Evolutionary conservation across 1,284 basidiomycete genomes (phyloP).

Genomic region (Tremellales sp.): DNA sequence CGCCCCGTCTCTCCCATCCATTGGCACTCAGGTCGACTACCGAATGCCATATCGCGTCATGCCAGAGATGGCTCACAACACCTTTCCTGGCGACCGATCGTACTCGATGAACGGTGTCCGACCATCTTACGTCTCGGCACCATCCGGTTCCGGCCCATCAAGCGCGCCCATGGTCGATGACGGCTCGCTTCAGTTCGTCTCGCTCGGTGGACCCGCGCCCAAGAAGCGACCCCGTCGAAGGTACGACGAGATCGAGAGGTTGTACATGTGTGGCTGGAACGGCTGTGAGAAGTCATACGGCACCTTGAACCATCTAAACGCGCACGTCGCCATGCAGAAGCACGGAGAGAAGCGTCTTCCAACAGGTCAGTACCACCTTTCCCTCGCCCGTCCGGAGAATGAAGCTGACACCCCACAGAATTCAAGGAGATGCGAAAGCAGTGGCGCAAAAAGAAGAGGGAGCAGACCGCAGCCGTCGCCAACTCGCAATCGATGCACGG

Average conservation of each 20-base stretch:
- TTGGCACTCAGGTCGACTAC: neutral
- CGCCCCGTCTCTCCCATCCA: neutral
- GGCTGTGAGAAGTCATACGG: constrained; percentile 56
- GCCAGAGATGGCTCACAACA: constrained; percentile 3
- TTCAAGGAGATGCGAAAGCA: constrained; percentile 96
- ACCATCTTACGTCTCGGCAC: neutral
- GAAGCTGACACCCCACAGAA: constrained; percentile 56
- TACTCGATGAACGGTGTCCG: constrained; percentile 17
- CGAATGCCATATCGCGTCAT: neutral
- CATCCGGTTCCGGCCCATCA: constrained; percentile 3
- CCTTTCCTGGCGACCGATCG: constrained; percentile 19
- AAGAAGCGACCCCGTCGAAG: constrained; percentile 49
- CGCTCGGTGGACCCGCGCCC: constrained; percentile 31
- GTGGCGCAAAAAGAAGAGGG: constrained; percentile 90
- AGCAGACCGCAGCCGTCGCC: constrained; percentile 49
- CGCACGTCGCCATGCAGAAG: constrained; percentile 57
- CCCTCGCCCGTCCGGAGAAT: neutral
- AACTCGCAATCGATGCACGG: constrained; percentile 19
- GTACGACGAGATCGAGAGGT: constrained; percentile 55
- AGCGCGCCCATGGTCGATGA: constrained; percentile 8
- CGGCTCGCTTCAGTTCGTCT: constrained; percentile 5
- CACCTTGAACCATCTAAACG: constrained; percentile 56
- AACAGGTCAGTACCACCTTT: constrained; percentile 42
- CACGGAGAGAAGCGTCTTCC: constrained; percentile 55
- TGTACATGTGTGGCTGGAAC: constrained; percentile 54